Conservation (phyloP, 352 stramenopile species). For the Phytophthora aleatoria region DNA sequence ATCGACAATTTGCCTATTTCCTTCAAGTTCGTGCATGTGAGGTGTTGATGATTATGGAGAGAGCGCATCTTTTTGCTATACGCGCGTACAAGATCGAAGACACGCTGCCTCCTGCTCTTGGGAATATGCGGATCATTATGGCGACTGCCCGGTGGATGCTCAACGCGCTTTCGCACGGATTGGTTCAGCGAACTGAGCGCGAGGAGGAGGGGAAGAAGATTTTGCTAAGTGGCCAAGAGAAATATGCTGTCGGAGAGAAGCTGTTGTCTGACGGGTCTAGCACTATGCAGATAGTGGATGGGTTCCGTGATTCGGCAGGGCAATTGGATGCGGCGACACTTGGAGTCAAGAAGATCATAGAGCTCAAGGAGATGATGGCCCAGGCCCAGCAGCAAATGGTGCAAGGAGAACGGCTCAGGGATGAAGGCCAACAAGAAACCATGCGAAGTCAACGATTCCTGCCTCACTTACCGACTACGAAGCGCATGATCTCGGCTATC, state of each 20-base stretch:
- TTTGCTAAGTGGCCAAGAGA: constrained; percentile 65
- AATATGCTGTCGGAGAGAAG: constrained; percentile 54
- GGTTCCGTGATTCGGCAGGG: constrained; percentile 48
- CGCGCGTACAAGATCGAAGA: constrained; percentile 49
- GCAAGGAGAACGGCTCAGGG: constrained; percentile 34
- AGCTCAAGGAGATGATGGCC: constrained; percentile 55
- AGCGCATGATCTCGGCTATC: constrained; percentile 61
- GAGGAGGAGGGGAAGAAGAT: constrained; percentile 74
- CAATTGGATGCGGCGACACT: constrained; percentile 60
- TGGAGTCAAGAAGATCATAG: constrained; percentile 60
- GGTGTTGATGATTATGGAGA: constrained; percentile 62
- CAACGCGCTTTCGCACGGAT: constrained; percentile 64
- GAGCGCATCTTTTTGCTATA: constrained; percentile 62
- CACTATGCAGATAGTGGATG: constrained; percentile 48
- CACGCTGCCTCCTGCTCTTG: constrained; percentile 24
- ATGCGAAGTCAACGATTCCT: constrained; percentile 48
- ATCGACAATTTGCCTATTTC: constrained; percentile 84
- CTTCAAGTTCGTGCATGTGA: constrained; percentile 79
- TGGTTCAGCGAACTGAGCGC: constrained; percentile 60
- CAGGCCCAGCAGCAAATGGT: constrained; percentile 49
- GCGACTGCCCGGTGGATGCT: constrained; percentile 70
- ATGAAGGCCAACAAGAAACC: constrained; percentile 51
- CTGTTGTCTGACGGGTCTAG: constrained; percentile 47
- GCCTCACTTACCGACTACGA: constrained; percentile 58
- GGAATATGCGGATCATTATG: constrained; percentile 61